These are phyloP conservation scores for Pseudoturritis turrita DNA, from an alignment of 345 rosid species.

Conservation along the genomic window DNA sequence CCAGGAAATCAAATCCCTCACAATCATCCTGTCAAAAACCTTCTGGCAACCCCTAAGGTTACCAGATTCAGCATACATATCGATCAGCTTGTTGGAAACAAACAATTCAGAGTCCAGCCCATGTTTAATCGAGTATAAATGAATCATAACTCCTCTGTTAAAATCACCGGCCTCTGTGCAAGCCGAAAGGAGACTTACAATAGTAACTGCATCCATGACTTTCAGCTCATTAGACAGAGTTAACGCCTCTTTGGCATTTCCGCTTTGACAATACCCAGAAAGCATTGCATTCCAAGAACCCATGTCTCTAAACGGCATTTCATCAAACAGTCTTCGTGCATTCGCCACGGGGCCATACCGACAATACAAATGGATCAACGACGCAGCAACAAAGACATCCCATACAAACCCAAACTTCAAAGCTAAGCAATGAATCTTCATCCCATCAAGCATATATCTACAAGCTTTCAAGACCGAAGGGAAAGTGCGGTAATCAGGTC, in stretches of 20 bases:
- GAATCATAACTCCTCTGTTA: constrained; percentile 38
- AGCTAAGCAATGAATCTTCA: constrained; percentile 47
- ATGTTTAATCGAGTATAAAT: constrained; percentile 41
- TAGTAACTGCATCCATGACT: constrained; percentile 46
- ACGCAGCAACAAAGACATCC: constrained; percentile 58
- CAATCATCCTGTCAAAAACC: constrained; percentile 40
- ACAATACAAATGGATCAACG: constrained; percentile 51
- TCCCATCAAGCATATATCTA: constrained; percentile 39
- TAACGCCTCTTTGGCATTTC: constrained; percentile 44
- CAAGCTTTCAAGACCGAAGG: constrained; percentile 59
- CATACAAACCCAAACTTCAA: constrained; percentile 54
- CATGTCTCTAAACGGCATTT: constrained; percentile 46
- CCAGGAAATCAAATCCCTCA: constrained; percentile 54
- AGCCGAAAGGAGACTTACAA: constrained; percentile 49
- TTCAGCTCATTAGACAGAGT: constrained; percentile 37
- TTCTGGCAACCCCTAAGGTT: constrained; percentile 23
- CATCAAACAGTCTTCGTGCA: constrained; percentile 45
- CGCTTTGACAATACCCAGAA: constrained; percentile 57
- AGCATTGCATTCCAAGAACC: constrained; percentile 69
- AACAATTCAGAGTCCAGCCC: constrained; percentile 42
- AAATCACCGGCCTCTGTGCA: constrained; percentile 44
- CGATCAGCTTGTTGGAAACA: constrained; percentile 52
- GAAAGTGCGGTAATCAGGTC: constrained; percentile 61
- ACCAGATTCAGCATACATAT: constrained; percentile 49
- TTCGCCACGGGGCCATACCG: constrained; percentile 30